A percentile compares a stretch with the other conserved stretches of the same genome.
Evolutionary conservation across 75 land plant species (phyloP).

Genomic region (Sequoia sempervirens): DNA sequence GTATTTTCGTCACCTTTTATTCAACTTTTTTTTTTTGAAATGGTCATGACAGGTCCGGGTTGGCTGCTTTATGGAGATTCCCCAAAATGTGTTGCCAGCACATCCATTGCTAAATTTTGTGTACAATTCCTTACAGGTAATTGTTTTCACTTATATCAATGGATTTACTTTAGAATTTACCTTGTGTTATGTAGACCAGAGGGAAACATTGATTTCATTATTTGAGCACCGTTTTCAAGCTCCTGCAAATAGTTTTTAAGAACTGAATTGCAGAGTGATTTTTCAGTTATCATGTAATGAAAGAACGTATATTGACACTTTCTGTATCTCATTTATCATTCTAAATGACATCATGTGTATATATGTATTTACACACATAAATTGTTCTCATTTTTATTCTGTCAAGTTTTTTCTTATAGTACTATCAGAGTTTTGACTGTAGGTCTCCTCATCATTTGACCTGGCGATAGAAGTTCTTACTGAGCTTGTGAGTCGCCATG

Average conservation of each 20-base stretch:
- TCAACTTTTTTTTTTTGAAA: neutral
- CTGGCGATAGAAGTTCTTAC: conserved; percentile 88
- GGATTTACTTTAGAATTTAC: neutral
- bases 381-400: neutral
- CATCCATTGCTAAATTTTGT: conserved; percentile 92
- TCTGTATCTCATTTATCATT: neutral
- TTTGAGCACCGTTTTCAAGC: neutral
- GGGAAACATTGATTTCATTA: neutral
- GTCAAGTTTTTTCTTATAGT: neutral
- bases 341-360: neutral
- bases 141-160: neutral
- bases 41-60: conserved; percentile 71
- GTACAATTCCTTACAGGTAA: conserved; percentile 78
- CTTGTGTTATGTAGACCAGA: neutral
- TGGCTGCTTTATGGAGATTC: conserved; percentile 89
- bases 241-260: neutral
- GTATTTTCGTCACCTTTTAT: neutral
- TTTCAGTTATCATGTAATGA: neutral
- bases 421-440: neutral
- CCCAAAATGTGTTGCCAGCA: conserved; percentile 48
- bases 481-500: conserved; percentile 86
- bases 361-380: neutral
- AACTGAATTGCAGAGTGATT: neutral
- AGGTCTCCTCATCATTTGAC: conserved; percentile 85
- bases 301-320: neutral